Percentiles rank a stretch among this genome's conserved stretches.
phyloP scores from a whole-genome alignment of 2,329 filamentous ascomycete genomes.

The Fusarium globosum region DNA sequence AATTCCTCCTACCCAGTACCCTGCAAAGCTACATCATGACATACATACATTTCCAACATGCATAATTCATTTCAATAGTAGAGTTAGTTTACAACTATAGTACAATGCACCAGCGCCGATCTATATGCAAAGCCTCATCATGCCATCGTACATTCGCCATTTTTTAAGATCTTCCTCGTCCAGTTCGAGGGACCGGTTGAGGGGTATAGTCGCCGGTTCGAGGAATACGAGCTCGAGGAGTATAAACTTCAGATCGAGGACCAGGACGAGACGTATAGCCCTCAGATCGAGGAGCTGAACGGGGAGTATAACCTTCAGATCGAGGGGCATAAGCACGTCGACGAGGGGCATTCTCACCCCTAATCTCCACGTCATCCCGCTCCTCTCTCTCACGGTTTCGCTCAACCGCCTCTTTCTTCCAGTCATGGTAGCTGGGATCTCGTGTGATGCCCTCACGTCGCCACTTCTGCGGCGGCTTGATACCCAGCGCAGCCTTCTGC shows the following conservation, averaged over 20 bases:
- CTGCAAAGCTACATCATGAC: neutral
- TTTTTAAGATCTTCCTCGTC: constrained; percentile 18
- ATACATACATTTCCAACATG: neutral
- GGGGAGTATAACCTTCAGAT: neutral
- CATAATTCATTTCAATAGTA: constrained; percentile 31
- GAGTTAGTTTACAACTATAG: constrained; percentile 36
- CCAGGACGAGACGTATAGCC: neutral
- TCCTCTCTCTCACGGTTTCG: constrained; percentile 48
- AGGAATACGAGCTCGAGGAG: neutral
- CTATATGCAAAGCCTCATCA: constrained; percentile 27
- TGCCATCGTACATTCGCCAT: constrained; percentile 22
- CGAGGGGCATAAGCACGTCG: neutral
- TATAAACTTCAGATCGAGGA: neutral
- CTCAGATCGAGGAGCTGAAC: neutral
- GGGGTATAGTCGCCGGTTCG: neutral
- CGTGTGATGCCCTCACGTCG: constrained; percentile 64
- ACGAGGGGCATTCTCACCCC: constrained; percentile 1
- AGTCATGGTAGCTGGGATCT: constrained; percentile 56
- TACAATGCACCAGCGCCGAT: constrained; percentile 28
- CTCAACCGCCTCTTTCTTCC: constrained; percentile 44
- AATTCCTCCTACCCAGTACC: too few relatives aligned
- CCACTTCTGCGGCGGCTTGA: constrained; percentile 71
- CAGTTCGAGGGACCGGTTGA: neutral
- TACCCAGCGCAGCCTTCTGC: constrained; percentile 68
- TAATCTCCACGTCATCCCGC: constrained; percentile 40